Conservation (phyloP, 805 yeast species). For the Ogataea corticis region DNA sequence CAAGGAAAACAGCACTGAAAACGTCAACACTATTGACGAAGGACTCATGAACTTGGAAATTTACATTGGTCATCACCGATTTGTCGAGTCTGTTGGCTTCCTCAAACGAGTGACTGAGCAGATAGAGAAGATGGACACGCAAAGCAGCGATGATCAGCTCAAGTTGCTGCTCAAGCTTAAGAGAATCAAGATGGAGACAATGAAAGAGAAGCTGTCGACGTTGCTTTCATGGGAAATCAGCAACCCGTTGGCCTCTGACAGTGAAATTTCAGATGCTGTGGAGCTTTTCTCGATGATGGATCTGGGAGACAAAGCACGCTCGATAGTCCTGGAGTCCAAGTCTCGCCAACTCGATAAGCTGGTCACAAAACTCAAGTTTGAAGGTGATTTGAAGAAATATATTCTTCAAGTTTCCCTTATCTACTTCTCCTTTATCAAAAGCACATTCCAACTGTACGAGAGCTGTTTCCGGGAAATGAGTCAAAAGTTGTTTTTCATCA, state of each 20-base stretch:
- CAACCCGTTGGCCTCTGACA: slow-evolving; percentile 19
- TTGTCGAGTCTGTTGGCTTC: slow-evolving; percentile 42
- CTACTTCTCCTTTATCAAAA: slow-evolving; percentile 57
- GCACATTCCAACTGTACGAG: slow-evolving; percentile 56
- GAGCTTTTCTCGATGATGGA: slow-evolving; percentile 40
- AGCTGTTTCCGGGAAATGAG: slow-evolving; percentile 42
- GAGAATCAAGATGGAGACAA: slow-evolving; percentile 27
- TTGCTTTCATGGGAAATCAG: slow-evolving; percentile 25
- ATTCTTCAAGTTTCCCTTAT: slow-evolving; percentile 63
- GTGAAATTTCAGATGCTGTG: slow-evolving; percentile 23
- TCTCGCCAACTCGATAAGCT: slow-evolving; percentile 47
- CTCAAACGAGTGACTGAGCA: slow-evolving; percentile 26
- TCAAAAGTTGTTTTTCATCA: slow-evolving; percentile 46
- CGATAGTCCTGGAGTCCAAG: slow-evolving; percentile 49
- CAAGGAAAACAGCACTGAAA: slow-evolving; percentile 21
- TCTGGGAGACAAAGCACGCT: slow-evolving; percentile 48
- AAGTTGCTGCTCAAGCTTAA: slow-evolving; percentile 13
- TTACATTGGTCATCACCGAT: slow-evolving; percentile 47
- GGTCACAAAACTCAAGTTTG: slow-evolving; percentile 49
- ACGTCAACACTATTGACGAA: slow-evolving; percentile 42
- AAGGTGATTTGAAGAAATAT: slow-evolving; percentile 55
- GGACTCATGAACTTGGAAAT: slow-evolving; percentile 51
- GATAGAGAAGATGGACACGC: slow-evolving; percentile 16
- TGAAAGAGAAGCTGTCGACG: slow-evolving; percentile 22
- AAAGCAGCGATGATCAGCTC: slow-evolving; percentile 22